These are phyloP conservation scores for Phylloporus scabripes DNA, from an alignment of 768 basidiomycete genomes.

Conservation along the genomic window DNA sequence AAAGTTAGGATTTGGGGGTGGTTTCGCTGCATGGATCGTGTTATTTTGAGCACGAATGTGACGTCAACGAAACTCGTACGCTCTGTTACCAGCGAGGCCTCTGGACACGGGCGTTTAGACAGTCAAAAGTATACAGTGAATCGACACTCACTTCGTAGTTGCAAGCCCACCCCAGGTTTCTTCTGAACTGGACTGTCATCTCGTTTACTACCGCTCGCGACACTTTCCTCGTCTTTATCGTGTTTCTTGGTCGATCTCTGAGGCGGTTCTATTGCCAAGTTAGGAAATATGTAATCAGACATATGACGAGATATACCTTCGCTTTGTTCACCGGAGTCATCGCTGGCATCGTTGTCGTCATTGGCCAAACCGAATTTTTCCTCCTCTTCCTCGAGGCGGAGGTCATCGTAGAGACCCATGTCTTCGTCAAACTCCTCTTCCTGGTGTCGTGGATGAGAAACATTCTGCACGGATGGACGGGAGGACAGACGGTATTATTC, in stretches of 20 bases:
- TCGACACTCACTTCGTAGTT: constrained; percentile 62
- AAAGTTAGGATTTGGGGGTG: constrained; percentile 77
- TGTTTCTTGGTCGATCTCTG: constrained; percentile 71
- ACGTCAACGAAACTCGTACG: constrained; percentile 35
- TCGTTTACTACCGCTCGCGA: constrained; percentile 61
- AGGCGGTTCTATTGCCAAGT: constrained; percentile 46
- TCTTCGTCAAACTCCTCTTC: constrained; percentile 98
- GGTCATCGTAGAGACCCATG: constrained; percentile 95
- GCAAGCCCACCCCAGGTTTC: constrained; percentile 60
- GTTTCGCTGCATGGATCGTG: constrained; percentile 39
- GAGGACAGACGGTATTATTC: constrained; percentile 77
- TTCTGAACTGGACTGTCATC: constrained; percentile 77
- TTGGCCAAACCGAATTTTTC: constrained; percentile 79
- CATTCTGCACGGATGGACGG: constrained; percentile 2
- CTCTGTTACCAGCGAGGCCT: constrained; percentile 59
- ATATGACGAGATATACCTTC: constrained; percentile 48
- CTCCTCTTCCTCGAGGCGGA: constrained; percentile 95
- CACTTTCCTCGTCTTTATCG: constrained; percentile 66
- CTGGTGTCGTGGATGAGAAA: constrained; percentile 39
- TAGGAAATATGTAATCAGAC: neutral
- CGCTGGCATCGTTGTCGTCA: constrained; percentile 65
- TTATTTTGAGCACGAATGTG: constrained; percentile 4
- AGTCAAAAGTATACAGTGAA: constrained; percentile 2
- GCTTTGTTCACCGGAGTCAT: constrained; percentile 68
- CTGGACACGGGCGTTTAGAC: constrained; percentile 35